Evolutionary conservation across 768 basidiomycete genomes (phyloP).

Genomic region (Galerina sulciceps): DNA sequence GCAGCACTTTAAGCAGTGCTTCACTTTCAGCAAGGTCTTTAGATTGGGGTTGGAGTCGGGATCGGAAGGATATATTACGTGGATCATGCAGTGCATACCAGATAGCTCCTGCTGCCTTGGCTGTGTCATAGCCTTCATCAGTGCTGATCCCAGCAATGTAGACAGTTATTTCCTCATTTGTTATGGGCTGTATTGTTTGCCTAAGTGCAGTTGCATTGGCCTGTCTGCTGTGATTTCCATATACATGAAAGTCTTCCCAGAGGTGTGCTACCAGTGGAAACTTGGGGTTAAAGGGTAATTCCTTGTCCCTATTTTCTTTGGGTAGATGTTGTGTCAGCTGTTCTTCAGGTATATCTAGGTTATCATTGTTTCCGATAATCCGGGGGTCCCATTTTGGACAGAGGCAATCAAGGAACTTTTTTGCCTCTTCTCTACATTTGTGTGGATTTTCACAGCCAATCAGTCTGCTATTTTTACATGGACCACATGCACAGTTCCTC

Average conservation of each 20-base stretch:
- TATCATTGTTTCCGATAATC: background rate
- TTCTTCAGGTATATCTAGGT: background rate
- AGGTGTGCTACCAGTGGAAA: background rate
- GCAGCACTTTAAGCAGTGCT: background rate
- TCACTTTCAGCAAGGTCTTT: background rate
- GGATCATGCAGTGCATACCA: background rate
- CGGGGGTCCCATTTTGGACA: constrained; percentile 25
- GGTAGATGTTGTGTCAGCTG: background rate
- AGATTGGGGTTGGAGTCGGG: background rate
- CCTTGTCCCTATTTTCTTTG: background rate
- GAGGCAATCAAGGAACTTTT: constrained; percentile 15
- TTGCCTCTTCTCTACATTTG: constrained; percentile 15
- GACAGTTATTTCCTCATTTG: background rate
- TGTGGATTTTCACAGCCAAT: constrained; percentile 20
- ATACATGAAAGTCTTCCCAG: background rate
- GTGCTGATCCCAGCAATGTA: background rate
- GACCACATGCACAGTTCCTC: constrained; percentile 3
- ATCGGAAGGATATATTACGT: background rate
- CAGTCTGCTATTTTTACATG: background rate
- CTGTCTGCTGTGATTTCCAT: background rate
- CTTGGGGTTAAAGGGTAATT: background rate
- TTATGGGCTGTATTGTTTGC: background rate
- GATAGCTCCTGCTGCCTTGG: background rate
- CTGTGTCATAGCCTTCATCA: background rate
- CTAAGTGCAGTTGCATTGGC: background rate